Evolutionary conservation across 148 eudicot species (phyloP), one percentile per base, ranked within the genome.

Genomic region (Limonium bicolor): DNA sequence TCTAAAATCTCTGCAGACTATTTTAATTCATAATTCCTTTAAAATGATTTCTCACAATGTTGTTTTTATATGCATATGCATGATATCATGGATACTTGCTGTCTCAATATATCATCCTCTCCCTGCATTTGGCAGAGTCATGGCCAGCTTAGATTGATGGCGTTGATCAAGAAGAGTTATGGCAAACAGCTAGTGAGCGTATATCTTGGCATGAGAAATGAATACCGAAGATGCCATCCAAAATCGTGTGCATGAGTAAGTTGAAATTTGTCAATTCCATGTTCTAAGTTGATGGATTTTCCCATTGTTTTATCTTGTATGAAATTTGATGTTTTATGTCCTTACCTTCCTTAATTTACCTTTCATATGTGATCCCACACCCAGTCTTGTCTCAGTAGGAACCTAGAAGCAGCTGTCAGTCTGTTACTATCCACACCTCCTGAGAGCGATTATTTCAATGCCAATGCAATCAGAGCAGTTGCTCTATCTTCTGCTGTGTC

Each of bases 401-500:
- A 85, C 67, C 54, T 90, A 56, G 95, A 90, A 71, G 85, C 71
- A 62, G 99, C 99, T 17, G 99, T 90, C 43, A 85, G 95, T 63
- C 76, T 90, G 57, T 66, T 90, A 73, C 85, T 90, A 20, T 78
- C 93, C 14, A 84, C 99, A 40, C 69, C 90, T 54, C 99, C 99
- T 46, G 99, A 90, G 68, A 90, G 99, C 69, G 58, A 72, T 24
- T 85, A 70, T 60, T 90, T 90, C 66, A 76, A 72, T 66, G 70
- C 77, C 48, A 90, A 90, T 73, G 85, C 99, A 32, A 61, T 90
- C 46, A 93, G 95, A 60, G 99, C 99, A 7, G 84, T 90, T 63
- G 95, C 99, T 53, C 99, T 90, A 53, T 78, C 99, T 53, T 90
- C 99, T 55, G 93, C 99, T 33, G 99, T 90, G 42, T 90, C 99